Base-by-base conservation (phyloP, 345 rosid species). In the Ailanthus altissimus region DNA sequence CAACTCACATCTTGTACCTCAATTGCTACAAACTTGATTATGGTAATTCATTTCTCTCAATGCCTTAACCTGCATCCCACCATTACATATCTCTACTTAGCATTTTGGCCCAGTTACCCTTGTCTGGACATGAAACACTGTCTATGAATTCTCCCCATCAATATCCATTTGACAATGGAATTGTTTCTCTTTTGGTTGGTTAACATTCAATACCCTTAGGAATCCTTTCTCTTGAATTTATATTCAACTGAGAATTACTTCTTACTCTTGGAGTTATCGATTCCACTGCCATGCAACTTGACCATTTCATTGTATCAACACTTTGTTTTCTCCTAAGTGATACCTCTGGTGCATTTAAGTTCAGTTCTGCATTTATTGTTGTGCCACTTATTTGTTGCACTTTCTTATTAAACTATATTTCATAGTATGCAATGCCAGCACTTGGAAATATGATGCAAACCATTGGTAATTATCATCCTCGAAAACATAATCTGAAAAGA, bases 1-100 rank as follows among this genome's bases (percentile, higher is more conserved):
- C 91, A 45, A 95, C 96, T 25, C 98, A 92, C 82, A 92, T 95
- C 73, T 79, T 95, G 80, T 95, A 89, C 79, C 90, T 95, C 75
- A 93, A 93, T 79, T 88, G 89, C 79, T 93, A 84, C 80, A 85
- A 83, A 75, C 91, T 93, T 53, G 99, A 95, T 71, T 85, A 89
- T 38, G 97, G 97, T 93, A 90, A 85, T 51, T 50, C 15, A 57
- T 71, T 70, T 70, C 58, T 70, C 42, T 26, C 45, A n/a, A 50
- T 38, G 15, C 56, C 58, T 72, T 76, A 0, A 3, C 21, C 65
- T 13, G 8, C 38, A 14, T 57, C 72, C 23, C 65, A 40, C 14
- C 32, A 49, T 20, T 12, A 15, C 14, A 28, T 18, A 15, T 54
- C 70, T 58, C 69, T 5, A 25, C 21, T 54, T 9, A 1, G 42